Percentiles rank a stretch among this genome's conserved stretches.
These are phyloP conservation scores for Auriscalpium microsporum DNA, from an alignment of 768 basidiomycete species.

Conservation along the genomic window DNA sequence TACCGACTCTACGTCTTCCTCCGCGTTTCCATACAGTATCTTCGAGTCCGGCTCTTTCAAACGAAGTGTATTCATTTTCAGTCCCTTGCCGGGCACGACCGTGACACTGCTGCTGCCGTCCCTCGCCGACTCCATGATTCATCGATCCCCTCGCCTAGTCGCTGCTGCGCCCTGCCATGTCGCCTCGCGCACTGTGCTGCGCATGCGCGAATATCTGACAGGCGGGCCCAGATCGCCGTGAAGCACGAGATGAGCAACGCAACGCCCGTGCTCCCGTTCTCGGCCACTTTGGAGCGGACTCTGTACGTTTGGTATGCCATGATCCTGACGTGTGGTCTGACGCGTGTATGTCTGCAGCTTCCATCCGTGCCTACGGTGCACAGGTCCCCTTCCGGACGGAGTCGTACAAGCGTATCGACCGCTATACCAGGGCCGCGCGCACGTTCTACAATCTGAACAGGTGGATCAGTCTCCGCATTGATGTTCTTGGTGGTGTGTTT, in stretches of 20 bases:
- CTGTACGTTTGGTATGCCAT: constrained; percentile 19
- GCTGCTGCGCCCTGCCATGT: no score
- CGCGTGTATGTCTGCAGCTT: constrained; percentile 18
- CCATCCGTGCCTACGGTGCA: constrained; percentile 50
- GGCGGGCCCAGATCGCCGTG: constrained; percentile 47
- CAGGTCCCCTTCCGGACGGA: constrained; percentile 34
- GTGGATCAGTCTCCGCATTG: constrained; percentile 47
- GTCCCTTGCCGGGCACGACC: no score
- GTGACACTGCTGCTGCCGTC: no score
- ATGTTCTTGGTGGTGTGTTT: constrained; percentile 45
- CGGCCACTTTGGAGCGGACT: constrained; percentile 43
- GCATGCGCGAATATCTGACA: no score
- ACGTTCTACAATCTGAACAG: constrained; percentile 43
- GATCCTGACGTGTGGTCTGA: neutral
- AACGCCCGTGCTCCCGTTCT: constrained; percentile 41
- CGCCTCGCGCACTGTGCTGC: no score
- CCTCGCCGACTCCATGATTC: no score
- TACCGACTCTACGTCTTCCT: no score
- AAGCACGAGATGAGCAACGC: constrained; percentile 49
- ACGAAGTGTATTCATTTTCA: no score
- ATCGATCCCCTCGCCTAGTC: no score
- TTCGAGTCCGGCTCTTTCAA: no score
- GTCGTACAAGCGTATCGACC: constrained; percentile 38
- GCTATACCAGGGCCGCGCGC: constrained; percentile 32
- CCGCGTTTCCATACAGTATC: no score